Conservation (phyloP, 2,329 filamentous ascomycete species). For the Didymella pinodella region DNA sequence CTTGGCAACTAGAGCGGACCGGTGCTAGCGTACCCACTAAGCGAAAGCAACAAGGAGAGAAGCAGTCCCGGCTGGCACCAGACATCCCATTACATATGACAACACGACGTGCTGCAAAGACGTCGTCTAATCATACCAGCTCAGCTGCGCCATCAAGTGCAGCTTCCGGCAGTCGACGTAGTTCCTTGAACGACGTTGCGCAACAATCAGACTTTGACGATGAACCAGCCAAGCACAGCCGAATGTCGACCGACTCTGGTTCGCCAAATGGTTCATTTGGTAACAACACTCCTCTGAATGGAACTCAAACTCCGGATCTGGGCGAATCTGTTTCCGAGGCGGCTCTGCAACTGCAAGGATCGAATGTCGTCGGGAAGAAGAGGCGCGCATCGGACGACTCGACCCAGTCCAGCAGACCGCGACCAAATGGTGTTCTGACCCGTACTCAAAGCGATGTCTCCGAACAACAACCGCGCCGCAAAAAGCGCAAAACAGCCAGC, state of each 20-base stretch:
- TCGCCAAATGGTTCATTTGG: constrained; percentile 46
- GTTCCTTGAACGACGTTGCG: constrained; percentile 48
- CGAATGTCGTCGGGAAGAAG: constrained; percentile 41
- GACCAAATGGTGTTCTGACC: constrained; percentile 46
- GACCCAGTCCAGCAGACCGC: constrained; percentile 43
- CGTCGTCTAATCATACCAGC: constrained; percentile 47
- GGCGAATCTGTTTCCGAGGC: constrained; percentile 31
- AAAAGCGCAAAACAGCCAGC: constrained; percentile 47
- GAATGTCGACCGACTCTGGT: constrained; percentile 50
- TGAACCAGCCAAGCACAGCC: constrained; percentile 51
- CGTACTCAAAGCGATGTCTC: constrained; percentile 48
- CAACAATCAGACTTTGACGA: constrained; percentile 45
- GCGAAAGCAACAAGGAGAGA: constrained; percentile 39
- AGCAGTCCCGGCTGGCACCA: constrained; percentile 53
- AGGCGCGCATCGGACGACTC: constrained; percentile 47
- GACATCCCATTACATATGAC: constrained; percentile 60
- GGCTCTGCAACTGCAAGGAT: constrained; percentile 21
- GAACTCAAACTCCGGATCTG: constrained; percentile 37
- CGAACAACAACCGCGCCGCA: constrained; percentile 46
- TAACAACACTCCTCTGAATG: constrained; percentile 42
- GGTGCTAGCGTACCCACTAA: constrained; percentile 24
- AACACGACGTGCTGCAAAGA: constrained; percentile 54
- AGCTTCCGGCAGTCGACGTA: constrained; percentile 51
- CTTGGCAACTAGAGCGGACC: constrained; percentile 40
- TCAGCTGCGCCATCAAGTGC: constrained; percentile 46